These are phyloP conservation scores for Tricholoma flavovirens DNA, from an alignment of 768 basidiomycete genomes.

Conservation along the genomic window DNA sequence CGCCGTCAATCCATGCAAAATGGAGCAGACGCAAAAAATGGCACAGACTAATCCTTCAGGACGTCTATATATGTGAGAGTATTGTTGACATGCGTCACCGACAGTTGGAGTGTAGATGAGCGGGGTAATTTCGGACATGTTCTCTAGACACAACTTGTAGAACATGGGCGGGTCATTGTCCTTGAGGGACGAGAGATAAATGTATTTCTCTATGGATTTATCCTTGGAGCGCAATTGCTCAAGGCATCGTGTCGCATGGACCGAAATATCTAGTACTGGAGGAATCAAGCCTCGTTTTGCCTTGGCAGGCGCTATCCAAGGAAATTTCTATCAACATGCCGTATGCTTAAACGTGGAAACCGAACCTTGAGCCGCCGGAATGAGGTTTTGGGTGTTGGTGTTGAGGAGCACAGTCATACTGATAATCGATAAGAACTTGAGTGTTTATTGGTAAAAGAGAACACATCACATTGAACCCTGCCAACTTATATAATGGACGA, in stretches of 20 bases:
- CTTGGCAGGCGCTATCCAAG: slow-evolving; percentile 31
- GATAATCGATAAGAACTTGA: slow-evolving; percentile 1
- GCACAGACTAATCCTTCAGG: slow-evolving; percentile 64
- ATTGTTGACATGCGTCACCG: slow-evolving; percentile 85
- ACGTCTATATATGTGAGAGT: slow-evolving; percentile 69
- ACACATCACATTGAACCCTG: not conserved
- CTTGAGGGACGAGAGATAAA: slow-evolving; percentile 74
- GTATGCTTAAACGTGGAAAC: slow-evolving; percentile 11
- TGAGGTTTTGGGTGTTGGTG: slow-evolving; percentile 66
- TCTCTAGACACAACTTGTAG: slow-evolving; percentile 65
- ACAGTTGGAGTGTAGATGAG: slow-evolving; percentile 92
- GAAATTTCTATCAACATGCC: slow-evolving; percentile 5
- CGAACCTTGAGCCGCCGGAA: slow-evolving; percentile 52
- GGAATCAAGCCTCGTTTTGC: slow-evolving; percentile 56
- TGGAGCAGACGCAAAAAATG: slow-evolving; percentile 4
- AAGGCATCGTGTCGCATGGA: slow-evolving; percentile 57
- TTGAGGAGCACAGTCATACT: slow-evolving; percentile 60
- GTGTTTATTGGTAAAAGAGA: not conserved
- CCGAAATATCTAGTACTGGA: slow-evolving; percentile 43
- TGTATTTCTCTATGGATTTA: slow-evolving; percentile 76
- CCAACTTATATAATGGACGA: not conserved
- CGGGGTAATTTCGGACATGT: slow-evolving; percentile 69
- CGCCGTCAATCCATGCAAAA: slow-evolving; percentile 10
- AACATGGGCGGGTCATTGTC: slow-evolving; percentile 68
- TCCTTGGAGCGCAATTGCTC: slow-evolving; percentile 72